These are phyloP conservation scores for Tetraselmis chui DNA, from an alignment of 139 green algal genomes.

Conservation along the genomic window DNA sequence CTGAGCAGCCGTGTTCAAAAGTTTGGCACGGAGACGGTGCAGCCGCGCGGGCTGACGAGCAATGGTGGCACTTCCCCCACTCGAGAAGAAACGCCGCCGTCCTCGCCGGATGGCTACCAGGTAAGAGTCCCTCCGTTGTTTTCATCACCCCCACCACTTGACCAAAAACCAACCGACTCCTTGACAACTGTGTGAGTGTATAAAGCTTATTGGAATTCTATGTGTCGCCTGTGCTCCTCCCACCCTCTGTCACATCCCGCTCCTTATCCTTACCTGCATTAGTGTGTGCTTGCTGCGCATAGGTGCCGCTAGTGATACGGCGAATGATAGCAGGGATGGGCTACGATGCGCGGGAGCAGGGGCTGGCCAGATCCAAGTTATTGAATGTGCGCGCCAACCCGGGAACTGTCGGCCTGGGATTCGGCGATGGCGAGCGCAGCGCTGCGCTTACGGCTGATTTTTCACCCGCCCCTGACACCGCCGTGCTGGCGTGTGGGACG, in stretches of 20 bases:
- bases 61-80: too few relatives aligned
- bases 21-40: not conserved
- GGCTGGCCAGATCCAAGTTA: slow-evolving; percentile 17
- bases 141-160: too few relatives aligned
- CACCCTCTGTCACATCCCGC: too few relatives aligned
- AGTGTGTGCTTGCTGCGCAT: too few relatives aligned
- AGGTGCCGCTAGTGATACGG: not conserved
- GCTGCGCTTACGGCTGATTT: not conserved
- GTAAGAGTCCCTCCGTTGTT: too few relatives aligned
- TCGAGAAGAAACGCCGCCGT: too few relatives aligned
- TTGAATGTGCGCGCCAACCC: slow-evolving; percentile 6
- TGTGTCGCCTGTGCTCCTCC: too few relatives aligned
- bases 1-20: not conserved
- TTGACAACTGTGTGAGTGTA: too few relatives aligned
- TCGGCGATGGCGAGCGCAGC: not conserved
- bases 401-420: slow-evolving; percentile 18
- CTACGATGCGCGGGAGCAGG: slow-evolving; percentile 10
- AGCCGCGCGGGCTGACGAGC: not conserved
- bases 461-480: slow-evolving; percentile 13
- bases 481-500: slow-evolving; percentile 7
- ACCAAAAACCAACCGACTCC: too few relatives aligned
- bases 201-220: too few relatives aligned
- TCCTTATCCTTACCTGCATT: too few relatives aligned
- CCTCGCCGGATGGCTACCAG: too few relatives aligned
- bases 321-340: slow-evolving; percentile 30